Evolutionary conservation across 164 flowering plant species (phyloP), one percentile per base, ranked within the genome.

Genomic region (Stephania japonica): DNA sequence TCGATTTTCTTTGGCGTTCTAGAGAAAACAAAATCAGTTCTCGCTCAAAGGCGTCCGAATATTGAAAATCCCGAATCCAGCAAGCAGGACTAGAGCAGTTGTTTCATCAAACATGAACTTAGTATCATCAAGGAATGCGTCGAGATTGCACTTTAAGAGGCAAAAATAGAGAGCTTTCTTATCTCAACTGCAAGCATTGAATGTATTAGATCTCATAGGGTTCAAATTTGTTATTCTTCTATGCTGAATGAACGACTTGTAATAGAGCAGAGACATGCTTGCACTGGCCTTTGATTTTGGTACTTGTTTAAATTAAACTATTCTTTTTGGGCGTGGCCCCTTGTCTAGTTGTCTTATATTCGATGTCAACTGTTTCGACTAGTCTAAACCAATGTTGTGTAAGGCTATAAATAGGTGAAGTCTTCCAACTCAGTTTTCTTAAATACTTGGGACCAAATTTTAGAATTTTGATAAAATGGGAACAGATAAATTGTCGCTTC

Each of bases 1-100:
- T 87, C 97, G 3, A 94, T 94, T 65, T 94, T 94, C 81, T 94
- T 94, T 77, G 90, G 92, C 47, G 97, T 89, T 68, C 86, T 94
- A 44, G 97, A 94, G 79, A 90, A 84, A 73, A 89, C 95, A 56
- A 94, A 92, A 78, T 80, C 74, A 50, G 42, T 81, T 9, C 91
- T 94, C 44, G 84, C 85, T 5, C 79, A 87, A 68, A 81, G 81
- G 78, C 82, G 73, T 24, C 67, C 75, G 9, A 47, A 7, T 24
- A 59, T n/a, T 42, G 42, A 72, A 65, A 71, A 69, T 13, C 53
- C 78, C 16, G 64, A 73, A 43, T 42, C 77, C 47, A 4, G 53
- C 47, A 81, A 79, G 75, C 49, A 70, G 64, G 78, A 77, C 41
- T 81, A 75, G 70, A 50, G 53, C 18, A 26, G 47, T 8, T 44